Conservation (phyloP, 2,329 filamentous ascomycete species). For the Colletotrichum tabaci region DNA sequence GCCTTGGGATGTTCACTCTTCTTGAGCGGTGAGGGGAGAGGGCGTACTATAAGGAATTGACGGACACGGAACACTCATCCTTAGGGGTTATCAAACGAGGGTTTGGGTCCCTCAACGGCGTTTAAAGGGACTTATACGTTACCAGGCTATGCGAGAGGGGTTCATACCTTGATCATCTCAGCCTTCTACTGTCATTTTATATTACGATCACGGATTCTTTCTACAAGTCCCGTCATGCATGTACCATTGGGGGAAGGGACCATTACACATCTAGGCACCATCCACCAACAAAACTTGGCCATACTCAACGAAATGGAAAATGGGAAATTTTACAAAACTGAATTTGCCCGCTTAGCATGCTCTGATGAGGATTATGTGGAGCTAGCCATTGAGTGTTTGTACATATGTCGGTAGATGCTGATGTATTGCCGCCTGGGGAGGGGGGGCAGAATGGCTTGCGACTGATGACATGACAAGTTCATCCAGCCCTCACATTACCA, state of each 20-base stretch:
- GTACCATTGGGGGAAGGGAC: neutral
- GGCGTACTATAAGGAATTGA: conserved; percentile 1
- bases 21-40: neutral
- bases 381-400: too few species aligned
- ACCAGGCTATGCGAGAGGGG: conserved; percentile 12
- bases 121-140: conserved; percentile 24
- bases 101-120: conserved; percentile 18
- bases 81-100: conserved; percentile 1
- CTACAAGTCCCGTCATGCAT: neutral
- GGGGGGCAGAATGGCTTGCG: too few species aligned
- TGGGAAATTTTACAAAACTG: neutral
- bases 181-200: conserved; percentile 5
- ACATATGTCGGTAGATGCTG: neutral
- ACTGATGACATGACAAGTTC: neutral
- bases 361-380: neutral
- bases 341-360: neutral
- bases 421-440: neutral
- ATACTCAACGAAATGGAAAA: conserved; percentile 24
- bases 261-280: neutral
- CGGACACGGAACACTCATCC: neutral
- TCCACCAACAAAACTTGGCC: neutral
- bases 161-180: neutral
- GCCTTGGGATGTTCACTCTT: conserved; percentile 70
- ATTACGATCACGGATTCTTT: neutral
- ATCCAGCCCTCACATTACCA: neutral